A percentile compares a stretch with the other conserved stretches of the same genome.
These are phyloP conservation scores for Nelumbo lutea DNA, from an alignment of 164 flowering plant genomes.

Conservation along the genomic window DNA sequence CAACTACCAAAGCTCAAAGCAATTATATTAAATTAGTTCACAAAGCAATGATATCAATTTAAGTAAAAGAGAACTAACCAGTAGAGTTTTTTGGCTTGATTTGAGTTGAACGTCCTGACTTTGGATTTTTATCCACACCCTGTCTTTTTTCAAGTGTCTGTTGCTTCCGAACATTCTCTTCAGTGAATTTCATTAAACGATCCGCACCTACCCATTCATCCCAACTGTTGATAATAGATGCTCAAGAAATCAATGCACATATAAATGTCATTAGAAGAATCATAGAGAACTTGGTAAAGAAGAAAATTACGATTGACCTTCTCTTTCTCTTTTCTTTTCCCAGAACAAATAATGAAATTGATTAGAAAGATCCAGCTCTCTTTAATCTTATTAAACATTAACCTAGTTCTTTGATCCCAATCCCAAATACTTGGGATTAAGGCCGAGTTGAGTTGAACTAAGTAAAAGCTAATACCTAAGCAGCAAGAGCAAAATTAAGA, in stretches of 20 bases:
- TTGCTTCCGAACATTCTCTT: constrained; percentile 52
- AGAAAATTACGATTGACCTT: neutral
- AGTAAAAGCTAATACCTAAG: too few species aligned
- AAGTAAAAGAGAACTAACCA: constrained; percentile 33
- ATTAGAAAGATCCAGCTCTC: too few species aligned
- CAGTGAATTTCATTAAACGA: constrained; percentile 49
- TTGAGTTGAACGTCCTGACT: constrained; percentile 48
- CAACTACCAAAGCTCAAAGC: neutral
- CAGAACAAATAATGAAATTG: too few species aligned
- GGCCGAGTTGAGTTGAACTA: too few species aligned
- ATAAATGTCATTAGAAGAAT: neutral
- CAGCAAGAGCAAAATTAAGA: too few species aligned
- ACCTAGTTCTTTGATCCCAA: too few species aligned
- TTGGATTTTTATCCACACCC: constrained; percentile 36
- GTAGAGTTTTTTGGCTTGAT: constrained; percentile 43
- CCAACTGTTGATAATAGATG: constrained; percentile 48
- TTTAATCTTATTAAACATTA: too few species aligned
- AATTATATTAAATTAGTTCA: neutral
- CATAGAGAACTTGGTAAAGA: neutral
- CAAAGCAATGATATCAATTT: neutral
- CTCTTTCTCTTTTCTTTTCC: too few species aligned
- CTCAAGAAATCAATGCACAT: constrained; percentile 1
- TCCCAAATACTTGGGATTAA: too few species aligned
- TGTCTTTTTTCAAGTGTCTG: constrained; percentile 29
- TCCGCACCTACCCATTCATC: constrained; percentile 73